A percentile compares a stretch with the other conserved stretches of the same genome.
phyloP scores from a whole-genome alignment of 768 basidiomycete species.

The Lepiota brunneoincarnata region DNA sequence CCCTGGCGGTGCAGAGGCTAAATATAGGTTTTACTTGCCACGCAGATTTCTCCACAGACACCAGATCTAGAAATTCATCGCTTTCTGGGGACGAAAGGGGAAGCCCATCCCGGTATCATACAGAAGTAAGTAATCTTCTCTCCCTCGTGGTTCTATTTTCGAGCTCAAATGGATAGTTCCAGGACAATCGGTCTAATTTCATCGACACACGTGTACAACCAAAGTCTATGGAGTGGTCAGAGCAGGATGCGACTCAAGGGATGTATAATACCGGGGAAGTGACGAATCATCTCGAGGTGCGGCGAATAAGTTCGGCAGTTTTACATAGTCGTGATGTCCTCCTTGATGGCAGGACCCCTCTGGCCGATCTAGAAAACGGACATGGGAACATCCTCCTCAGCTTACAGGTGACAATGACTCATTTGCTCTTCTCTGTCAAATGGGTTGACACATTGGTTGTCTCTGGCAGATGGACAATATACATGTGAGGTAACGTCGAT shows the following conservation, averaged over 20 bases:
- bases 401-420: conserved; percentile 34
- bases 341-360: conserved; percentile 34
- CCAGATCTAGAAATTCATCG: conserved; percentile 51
- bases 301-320: conserved; percentile 11
- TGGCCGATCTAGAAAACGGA: conserved; percentile 49
- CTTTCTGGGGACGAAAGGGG: conserved; percentile 46
- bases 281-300: conserved; percentile 43
- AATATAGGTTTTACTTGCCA: conserved; percentile 12
- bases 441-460: conserved; percentile 4
- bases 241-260: conserved; percentile 34
- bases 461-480: conserved; percentile 37
- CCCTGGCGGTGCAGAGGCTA: conserved; percentile 15
- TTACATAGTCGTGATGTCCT: conserved; percentile 4
- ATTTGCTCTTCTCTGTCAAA: not conserved
- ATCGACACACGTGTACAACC: conserved; percentile 36
- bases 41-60: conserved; percentile 24
- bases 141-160: conserved; percentile 7
- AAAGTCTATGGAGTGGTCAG: conserved; percentile 47
- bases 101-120: conserved; percentile 43
- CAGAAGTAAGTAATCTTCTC: conserved; percentile 31
- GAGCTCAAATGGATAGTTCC: conserved; percentile 29
- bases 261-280: conserved; percentile 39
- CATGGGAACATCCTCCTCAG: conserved; percentile 55
- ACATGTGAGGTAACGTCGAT: conserved; percentile 43
- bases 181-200: conserved; percentile 21